Base-by-base conservation (phyloP, 345 rosid species). In the Garcia nutans region DNA sequence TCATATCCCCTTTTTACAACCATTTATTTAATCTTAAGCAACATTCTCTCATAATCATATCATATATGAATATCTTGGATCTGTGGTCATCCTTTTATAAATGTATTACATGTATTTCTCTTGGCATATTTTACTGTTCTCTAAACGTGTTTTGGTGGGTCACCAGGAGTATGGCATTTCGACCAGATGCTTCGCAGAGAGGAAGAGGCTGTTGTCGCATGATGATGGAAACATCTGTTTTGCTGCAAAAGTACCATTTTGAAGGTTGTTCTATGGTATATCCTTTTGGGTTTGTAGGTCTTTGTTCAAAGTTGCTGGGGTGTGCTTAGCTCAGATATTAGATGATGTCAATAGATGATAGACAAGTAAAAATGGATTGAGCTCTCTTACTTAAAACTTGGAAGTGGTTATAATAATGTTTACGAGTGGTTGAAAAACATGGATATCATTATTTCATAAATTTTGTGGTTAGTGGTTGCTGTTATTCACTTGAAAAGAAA, bases 151-250 rank as follows among this genome's bases (percentile, higher is more conserved):
- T 68, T 61, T 5, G 20, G 1, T 66, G 60, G 52, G 44, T 37
- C 33, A 70, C 41, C 78, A 83, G 85, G 85, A 42, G 83, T 74
- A 15, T 83, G 85, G 85, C 83, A 83, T 77, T 83, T 83, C 57
- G 76, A 83, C 76, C 78, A 73, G 77, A 76, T 63, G 77, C 83
- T 81, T 23, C 83, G 73, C 33, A 2, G 23, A 2, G 68, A 62
- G 49, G 75, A 68, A 28, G 80, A 65, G 13, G 77, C 33, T 0
- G 67, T 19, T 37, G 78, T 67, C 65, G 87, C 88, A 26, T 86
- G 79, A 84, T 65, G 76, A 75, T 72, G 69, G 73, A 68, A 50
- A 67, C 24, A n/a, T 22, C 47, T 56, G 13, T 10, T 33, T 26
- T 24, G 65, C 65, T 41, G 65, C 66, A 15, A 52, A 52, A 24